A percentile compares a stretch with the other conserved stretches of the same genome.
phyloP scores from a whole-genome alignment of 805 yeast genomes.

The Zygoascus tannicola region DNA sequence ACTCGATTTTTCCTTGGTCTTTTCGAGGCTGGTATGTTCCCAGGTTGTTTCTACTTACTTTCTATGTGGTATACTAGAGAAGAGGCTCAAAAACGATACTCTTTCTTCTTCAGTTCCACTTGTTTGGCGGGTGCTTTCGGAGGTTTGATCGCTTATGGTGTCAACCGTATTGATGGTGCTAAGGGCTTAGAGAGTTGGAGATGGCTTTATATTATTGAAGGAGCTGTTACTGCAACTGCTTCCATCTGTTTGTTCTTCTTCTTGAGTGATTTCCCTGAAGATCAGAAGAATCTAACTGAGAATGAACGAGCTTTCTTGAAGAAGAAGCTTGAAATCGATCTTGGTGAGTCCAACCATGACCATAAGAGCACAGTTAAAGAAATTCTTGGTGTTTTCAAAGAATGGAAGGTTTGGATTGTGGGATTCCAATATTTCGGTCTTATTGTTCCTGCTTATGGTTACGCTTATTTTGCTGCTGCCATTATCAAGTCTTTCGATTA shows the following conservation, averaged over 20 bases:
- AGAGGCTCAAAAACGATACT: constrained; percentile 62
- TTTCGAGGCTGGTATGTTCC: constrained; percentile 65
- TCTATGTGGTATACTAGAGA: constrained; percentile 54
- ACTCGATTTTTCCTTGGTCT: constrained; percentile 60
- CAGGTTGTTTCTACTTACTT: constrained; percentile 63
- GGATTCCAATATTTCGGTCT: constrained; percentile 57
- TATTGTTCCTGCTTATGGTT: constrained; percentile 66
- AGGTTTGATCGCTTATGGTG: constrained; percentile 60
- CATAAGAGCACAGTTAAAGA: constrained; percentile 39
- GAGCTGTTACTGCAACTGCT: constrained; percentile 29
- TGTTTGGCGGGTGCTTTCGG: constrained; percentile 73
- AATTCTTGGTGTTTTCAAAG: constrained; percentile 44
- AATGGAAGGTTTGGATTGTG: constrained; percentile 47
- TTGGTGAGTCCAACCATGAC: constrained; percentile 42
- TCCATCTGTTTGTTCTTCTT: constrained; percentile 35
- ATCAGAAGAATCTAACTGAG: constrained; percentile 42
- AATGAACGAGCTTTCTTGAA: constrained; percentile 49
- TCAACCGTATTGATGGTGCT: constrained; percentile 43
- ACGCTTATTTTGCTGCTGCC: constrained; percentile 64
- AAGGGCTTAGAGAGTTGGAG: constrained; percentile 42
- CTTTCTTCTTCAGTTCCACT: constrained; percentile 61
- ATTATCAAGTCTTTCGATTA: constrained; percentile 54
- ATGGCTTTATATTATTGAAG: constrained; percentile 49
- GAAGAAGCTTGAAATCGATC: constrained; percentile 50
- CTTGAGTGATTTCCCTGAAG: constrained; percentile 67